Base-by-base conservation (phyloP, 345 rosid genomes). In the Cochlearia excelsa region DNA sequence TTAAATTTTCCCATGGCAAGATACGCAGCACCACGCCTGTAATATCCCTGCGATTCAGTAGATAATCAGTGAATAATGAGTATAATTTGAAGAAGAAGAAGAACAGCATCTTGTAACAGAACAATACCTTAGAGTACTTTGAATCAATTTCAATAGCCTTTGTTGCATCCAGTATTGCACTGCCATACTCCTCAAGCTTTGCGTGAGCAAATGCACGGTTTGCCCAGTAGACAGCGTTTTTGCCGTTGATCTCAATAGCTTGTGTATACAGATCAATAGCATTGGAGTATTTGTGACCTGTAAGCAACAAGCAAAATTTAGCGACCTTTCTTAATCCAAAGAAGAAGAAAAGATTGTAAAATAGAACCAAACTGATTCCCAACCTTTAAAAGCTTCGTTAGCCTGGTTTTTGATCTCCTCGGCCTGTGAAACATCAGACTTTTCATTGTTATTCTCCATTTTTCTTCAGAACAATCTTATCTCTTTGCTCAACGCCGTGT, bases 1-100 rank as follows among this genome's bases (percentile, higher is more conserved):
- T 82, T 93, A 51, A 88, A 88, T 56, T 93, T 93, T 4, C 97
- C 99, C 99, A 88, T 84, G 59, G 95, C 93, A 65, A 93, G 97
- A 78, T 80, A 69, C 9, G 97, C 97, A 42, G 97, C 99, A 63
- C 99, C 99, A 5, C 99, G 85, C 70, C 99, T 78, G 70, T 88
- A 93, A 66, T 86, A 93, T 45, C 97, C 95, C 99, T 88, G 85
- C 33, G 54, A 58, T 54, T 37, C 54, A 60, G 30, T 42, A 46
- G 51, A 65, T 37, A 50, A 67, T 73, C 53, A 75, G 75, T 26
- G 7, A 70, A 72, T 1, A 26, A 30, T 57, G 38, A 57, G 44
- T 50, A 10, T 1, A 46, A 8, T 5, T 9, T 51, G 37, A 56
- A 54, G 10, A 50, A 45, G 31, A 43, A 27, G 5, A 26, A 27